These are phyloP conservation scores for Lachancea sp. DNA, from an alignment of 805 yeast genomes.

Conservation along the genomic window DNA sequence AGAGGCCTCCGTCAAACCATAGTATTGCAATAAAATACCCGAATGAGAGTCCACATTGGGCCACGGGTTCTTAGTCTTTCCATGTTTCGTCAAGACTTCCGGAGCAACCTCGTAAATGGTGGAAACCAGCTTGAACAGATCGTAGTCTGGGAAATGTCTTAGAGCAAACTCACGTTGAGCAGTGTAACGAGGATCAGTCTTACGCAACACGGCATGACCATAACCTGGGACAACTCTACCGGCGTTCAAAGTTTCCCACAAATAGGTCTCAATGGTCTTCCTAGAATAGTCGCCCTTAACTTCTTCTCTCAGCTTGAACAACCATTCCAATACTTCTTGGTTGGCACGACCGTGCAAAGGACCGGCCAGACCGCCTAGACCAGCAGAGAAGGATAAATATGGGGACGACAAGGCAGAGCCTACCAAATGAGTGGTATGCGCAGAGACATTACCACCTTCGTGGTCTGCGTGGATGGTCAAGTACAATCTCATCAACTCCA, in stretches of 20 bases:
- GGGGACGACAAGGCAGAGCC: constrained; percentile 79
- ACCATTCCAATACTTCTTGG: constrained; percentile 81
- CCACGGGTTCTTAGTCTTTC: constrained; percentile 91
- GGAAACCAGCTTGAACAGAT: constrained; percentile 70
- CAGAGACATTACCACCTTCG: constrained; percentile 83
- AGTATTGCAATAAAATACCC: constrained; percentile 78
- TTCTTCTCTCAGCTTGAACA: constrained; percentile 55
- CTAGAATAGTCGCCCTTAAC: constrained; percentile 60
- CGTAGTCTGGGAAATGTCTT: constrained; percentile 71
- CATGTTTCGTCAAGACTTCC: constrained; percentile 70
- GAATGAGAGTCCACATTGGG: constrained; percentile 88
- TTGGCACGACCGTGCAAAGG: constrained; percentile 83
- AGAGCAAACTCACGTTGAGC: constrained; percentile 82
- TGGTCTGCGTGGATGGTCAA: constrained; percentile 80
- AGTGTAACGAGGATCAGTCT: constrained; percentile 80
- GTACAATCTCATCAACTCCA: constrained; percentile 75
- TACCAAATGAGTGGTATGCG: constrained; percentile 75
- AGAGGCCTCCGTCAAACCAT: constrained; percentile 74
- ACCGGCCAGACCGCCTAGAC: constrained; percentile 78
- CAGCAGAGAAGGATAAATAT: constrained; percentile 68
- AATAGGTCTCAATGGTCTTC: constrained; percentile 58
- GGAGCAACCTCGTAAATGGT: constrained; percentile 80
- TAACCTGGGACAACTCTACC: constrained; percentile 84
- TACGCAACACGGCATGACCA: constrained; percentile 82
- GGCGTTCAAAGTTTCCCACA: constrained; percentile 64